Evolutionary conservation across 164 flowering plant species (phyloP), one percentile per base, ranked within the genome.

Genomic region (Cinnamomum chago): DNA sequence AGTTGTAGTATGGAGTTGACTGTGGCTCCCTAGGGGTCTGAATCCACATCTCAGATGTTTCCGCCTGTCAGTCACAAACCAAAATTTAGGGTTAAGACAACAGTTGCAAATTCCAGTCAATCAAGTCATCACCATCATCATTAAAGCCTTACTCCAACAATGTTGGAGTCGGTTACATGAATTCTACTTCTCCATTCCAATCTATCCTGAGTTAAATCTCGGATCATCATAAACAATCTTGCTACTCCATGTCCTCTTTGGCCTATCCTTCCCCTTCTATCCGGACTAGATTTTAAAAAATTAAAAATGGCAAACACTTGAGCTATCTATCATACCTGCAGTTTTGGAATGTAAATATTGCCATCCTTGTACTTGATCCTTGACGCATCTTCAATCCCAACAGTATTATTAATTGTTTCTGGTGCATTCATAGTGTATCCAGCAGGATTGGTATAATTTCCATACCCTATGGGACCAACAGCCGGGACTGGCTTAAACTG

Each of bases 341-440:
- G 89, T 82, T 87, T 95, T 67, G 94, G 90, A 71, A 90, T 85
- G 68, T 89, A 95, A 40, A 92, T 79, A 76, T 87, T 94, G 65
- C 88, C 87, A 52, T 95, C 99, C 83, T 93, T 95, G 87, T 88
- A 95, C 79, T 93, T 95, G 68, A 90, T 81, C 76, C 97, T 86
- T 70, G 47, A 35, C 10, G 94, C 82, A 79, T 95, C 98, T 28
- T 95, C 99, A 70, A 91, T 82, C 12, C 91, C 91, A 47, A 84
- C 73, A 58, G 90, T 83, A 80, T 86, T 82, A 1, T 92, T 91
- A 77, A 86, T 86, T 20, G 88, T 83, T 68, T 91, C 90, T 58
- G 92, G 88, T 52, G 90, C 76, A 77, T 86, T 91, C 50, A 91
- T 81, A 23, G 93, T 80, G 84, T 91, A 95, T 51, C 97, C 99